Conservation (phyloP, 2,329 filamentous ascomycete genomes). For the Microsporum audouinii region DNA sequence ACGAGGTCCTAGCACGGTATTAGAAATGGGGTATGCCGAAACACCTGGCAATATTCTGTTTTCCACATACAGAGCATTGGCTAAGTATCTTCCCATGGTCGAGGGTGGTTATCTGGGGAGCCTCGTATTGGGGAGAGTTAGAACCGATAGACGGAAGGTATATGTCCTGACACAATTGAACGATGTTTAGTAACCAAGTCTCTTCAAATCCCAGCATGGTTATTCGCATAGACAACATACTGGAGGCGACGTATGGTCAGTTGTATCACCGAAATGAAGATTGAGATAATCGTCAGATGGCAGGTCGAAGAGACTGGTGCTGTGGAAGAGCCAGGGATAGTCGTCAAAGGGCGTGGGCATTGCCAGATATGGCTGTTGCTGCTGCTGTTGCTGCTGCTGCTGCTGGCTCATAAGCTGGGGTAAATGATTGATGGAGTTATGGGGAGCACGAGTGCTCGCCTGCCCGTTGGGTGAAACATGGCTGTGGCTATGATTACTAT, state of each 20-base stretch:
- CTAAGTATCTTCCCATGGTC: constrained; percentile 12
- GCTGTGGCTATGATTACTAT: neutral
- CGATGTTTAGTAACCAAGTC: neutral
- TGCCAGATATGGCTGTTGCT: constrained; percentile 6
- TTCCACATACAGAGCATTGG: constrained; percentile 12
- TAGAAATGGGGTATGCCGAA: neutral
- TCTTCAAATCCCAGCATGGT: neutral
- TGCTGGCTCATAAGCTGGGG: constrained; percentile 7
- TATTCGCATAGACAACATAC: constrained; percentile 1
- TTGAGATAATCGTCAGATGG: constrained; percentile 15
- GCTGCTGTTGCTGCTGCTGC: neutral
- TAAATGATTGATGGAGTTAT: neutral
- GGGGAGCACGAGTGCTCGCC: constrained; percentile 1
- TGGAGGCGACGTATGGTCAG: constrained; percentile 1
- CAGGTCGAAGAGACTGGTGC: constrained; percentile 13
- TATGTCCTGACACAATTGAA: constrained; percentile 6
- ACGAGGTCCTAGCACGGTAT: constrained; percentile 9
- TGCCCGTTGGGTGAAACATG: neutral
- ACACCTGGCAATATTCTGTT: neutral
- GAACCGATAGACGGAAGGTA: constrained; percentile 8
- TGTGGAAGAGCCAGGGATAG: constrained; percentile 14
- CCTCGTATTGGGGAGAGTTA: neutral
- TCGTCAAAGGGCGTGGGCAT: constrained; percentile 7
- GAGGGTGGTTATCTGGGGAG: constrained; percentile 6
- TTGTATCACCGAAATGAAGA: constrained; percentile 13